These are phyloP conservation scores for Tetrastigma voinierianum DNA, from an alignment of 164 flowering plant genomes.

Conservation along the genomic window DNA sequence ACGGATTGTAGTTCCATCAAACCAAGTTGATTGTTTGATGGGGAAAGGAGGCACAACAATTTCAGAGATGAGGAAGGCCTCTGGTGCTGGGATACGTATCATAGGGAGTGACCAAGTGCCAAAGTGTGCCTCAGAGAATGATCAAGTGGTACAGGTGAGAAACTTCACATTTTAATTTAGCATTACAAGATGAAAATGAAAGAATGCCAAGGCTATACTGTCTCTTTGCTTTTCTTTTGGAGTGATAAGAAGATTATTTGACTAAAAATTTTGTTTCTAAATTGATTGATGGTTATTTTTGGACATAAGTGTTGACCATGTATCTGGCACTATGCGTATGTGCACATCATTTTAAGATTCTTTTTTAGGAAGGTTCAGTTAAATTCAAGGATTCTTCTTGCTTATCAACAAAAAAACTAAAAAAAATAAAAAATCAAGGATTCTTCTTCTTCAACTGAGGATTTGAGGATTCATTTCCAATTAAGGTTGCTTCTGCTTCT, in stretches of 20 bases:
- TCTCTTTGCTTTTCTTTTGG: not conserved
- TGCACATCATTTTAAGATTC: too few species aligned
- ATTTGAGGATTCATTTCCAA: too few species aligned
- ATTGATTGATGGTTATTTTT: not conserved
- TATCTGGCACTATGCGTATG: too few species aligned
- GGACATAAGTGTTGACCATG: too few species aligned
- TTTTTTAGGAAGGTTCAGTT: too few species aligned
- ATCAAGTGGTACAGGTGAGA: conserved; percentile 81
- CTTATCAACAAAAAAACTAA: too few species aligned
- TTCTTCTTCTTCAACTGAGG: too few species aligned
- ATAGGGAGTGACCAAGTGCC: conserved; percentile 62
- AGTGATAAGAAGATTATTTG: not conserved
- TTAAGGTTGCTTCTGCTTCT: too few species aligned
- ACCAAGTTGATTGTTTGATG: conserved; percentile 77
- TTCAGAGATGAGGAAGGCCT: conserved; percentile 69
- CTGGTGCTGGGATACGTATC: conserved; percentile 61
- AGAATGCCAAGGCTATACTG: too few species aligned
- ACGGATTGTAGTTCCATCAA: conserved; percentile 59
- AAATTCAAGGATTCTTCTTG: too few species aligned
- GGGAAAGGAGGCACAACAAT: conserved; percentile 84
- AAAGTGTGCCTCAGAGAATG: conserved; percentile 68
- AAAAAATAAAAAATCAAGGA: too few species aligned
- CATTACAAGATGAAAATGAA: not conserved
- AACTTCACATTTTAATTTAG: not conserved
- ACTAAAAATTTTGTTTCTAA: not conserved